These are phyloP conservation scores for Amaranthus hypochondriacus DNA, from an alignment of 148 eudicot species.

Conservation along the genomic window DNA sequence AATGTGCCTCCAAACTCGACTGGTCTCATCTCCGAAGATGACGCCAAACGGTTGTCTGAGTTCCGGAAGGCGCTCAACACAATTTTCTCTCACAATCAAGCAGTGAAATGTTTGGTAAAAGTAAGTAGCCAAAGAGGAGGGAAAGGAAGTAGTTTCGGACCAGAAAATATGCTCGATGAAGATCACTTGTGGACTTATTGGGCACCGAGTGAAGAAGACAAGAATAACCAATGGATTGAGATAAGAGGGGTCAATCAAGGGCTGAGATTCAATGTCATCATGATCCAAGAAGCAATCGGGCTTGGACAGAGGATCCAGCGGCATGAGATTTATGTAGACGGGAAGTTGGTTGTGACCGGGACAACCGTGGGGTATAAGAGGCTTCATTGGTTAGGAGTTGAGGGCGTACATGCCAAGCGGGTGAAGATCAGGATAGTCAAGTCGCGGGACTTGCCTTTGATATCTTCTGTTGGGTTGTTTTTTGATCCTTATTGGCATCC, in stretches of 20 bases:
- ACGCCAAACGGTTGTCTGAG: slow-evolving; percentile 46
- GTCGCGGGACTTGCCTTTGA: slow-evolving; percentile 61
- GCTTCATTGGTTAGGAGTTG: slow-evolving; percentile 61
- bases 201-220: slow-evolving; percentile 55
- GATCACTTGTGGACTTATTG: slow-evolving; percentile 90
- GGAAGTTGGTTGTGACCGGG: slow-evolving; percentile 40
- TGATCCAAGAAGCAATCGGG: slow-evolving; percentile 87
- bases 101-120: slow-evolving; percentile 32
- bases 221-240: slow-evolving; percentile 56
- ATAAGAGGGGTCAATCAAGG: slow-evolving; percentile 27
- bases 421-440: slow-evolving; percentile 46
- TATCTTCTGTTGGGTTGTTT: slow-evolving; percentile 79
- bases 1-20: slow-evolving; percentile 82
- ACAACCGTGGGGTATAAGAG: slow-evolving; percentile 81
- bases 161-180: slow-evolving; percentile 52
- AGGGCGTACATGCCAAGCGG: slow-evolving; percentile 37
- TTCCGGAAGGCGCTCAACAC: slow-evolving; percentile 50
- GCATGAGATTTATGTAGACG: slow-evolving; percentile 70
- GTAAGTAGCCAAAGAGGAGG: slow-evolving; percentile 84
- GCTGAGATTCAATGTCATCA: slow-evolving; percentile 62
- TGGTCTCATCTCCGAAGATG: slow-evolving; percentile 65
- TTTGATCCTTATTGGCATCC: slow-evolving; percentile 79
- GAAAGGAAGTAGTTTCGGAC: slow-evolving; percentile 41
- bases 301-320: slow-evolving; percentile 69
- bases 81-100: slow-evolving; percentile 60